phyloP scores from a whole-genome alignment of 2,329 filamentous ascomycete genomes.

The Fusarium sp. region DNA sequence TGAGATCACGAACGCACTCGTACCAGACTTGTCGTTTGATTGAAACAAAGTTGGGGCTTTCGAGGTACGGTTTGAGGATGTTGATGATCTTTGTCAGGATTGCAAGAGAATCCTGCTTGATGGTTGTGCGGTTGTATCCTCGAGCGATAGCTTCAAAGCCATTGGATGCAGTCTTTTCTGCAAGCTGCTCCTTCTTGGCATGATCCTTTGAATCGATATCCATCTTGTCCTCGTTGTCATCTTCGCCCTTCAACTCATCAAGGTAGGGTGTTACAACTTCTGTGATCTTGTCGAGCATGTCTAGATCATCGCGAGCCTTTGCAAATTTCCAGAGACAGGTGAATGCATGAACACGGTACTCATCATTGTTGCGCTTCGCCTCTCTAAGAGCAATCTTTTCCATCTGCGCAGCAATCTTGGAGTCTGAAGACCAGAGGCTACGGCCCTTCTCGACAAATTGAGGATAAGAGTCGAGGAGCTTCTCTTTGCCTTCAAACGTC shows the following conservation, averaged over 20 bases:
- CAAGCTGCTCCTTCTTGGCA: constrained; percentile 52
- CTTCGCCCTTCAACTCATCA: constrained; percentile 66
- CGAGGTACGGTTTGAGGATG: constrained; percentile 56
- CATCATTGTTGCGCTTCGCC: constrained; percentile 90
- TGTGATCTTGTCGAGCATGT: constrained; percentile 75
- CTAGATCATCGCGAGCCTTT: constrained; percentile 73
- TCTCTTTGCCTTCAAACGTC: constrained; percentile 93
- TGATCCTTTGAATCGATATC: constrained; percentile 67
- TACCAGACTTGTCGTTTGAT: constrained; percentile 66
- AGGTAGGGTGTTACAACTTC: constrained; percentile 72
- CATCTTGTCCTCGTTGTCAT: constrained; percentile 73
- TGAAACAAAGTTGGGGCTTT: constrained; percentile 51
- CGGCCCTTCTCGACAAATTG: constrained; percentile 76
- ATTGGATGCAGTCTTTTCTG: constrained; percentile 58
- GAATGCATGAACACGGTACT: constrained; percentile 82
- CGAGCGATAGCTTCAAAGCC: constrained; percentile 63
- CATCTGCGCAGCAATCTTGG: constrained; percentile 69
- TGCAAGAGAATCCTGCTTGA: constrained; percentile 51
- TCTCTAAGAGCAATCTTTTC: constrained; percentile 87
- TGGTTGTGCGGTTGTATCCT: constrained; percentile 58
- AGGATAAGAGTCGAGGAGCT: constrained; percentile 81
- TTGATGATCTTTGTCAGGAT: constrained; percentile 56
- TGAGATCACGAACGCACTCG: constrained; percentile 58
- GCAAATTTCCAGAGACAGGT: constrained; percentile 77
- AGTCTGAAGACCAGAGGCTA: constrained; percentile 65